Base-by-base conservation (phyloP, 225 moss, liverwort and hornwort species). In the Polytrichum formosum region DNA sequence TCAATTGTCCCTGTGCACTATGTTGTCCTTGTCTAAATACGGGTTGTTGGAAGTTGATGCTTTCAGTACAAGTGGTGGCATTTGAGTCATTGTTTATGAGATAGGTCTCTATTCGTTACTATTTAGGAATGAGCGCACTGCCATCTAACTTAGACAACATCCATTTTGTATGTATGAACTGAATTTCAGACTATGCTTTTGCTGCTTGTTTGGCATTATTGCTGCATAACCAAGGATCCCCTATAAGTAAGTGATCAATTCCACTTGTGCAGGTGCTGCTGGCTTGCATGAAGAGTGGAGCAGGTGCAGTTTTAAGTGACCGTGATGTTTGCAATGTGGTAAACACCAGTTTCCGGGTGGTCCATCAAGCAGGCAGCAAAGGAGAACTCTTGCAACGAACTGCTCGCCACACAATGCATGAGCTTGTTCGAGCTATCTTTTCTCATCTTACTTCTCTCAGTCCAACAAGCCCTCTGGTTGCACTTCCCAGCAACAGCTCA, bases 361-460 rank as follows among this genome's bases (percentile, higher is more conserved):
- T 98, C 63, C 98, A 98, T 70, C 98, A 98, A 81, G 98, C 98
- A 67, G 94, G 98, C 68, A 90, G 91, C 82, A 98, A 98, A 82
- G 98, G 98, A 60, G 94, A 94, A 85, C 98, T 94, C 69, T 75
- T 98, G 83, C 98, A 91, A 75, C 90, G 98, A 76, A 94, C 87
- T 67, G 98, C 98, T 55, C 94, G 98, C 59, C 98, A 98, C 76
- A 91, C 98, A 18, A 98, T 98, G 98, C 98, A 98, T 85, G 98
- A 98, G 82, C 92, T 98, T 80, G 91, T 98, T 26, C 89, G 98
- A 59, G 89, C 94, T 66, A 90, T 98, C 78, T 98, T 98, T 76
- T 90, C 94, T 80, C 94, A 91, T 69, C 86, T 98, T 58, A 75
- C 92, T 72, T 80, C 91, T 75, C 90, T 98, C 71, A 83, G 84